Evolutionary conservation across 176 grass and related monocot species (phyloP).

Genomic region (Oropetium thomaeum): DNA sequence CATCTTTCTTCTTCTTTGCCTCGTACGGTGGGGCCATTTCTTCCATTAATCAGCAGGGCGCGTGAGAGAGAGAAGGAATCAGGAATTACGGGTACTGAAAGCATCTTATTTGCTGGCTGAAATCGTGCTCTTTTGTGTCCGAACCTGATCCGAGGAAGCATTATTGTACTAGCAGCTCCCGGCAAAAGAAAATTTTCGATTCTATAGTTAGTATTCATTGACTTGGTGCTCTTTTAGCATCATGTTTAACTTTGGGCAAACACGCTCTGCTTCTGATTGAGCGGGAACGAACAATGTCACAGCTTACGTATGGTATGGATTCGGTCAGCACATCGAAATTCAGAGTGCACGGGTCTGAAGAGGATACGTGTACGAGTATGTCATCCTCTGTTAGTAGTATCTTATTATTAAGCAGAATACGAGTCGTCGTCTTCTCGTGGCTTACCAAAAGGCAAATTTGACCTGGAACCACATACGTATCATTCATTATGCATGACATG

Average conservation of each 20-base stretch:
- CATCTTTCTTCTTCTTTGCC: neutral
- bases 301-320: neutral
- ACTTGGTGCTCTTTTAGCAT: slow-evolving; percentile 14
- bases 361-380: neutral
- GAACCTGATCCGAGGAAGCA: slow-evolving; percentile 10
- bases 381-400: too few species aligned
- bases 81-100: slow-evolving; percentile 1
- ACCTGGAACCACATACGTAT: neutral
- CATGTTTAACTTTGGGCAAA: neutral
- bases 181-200: slow-evolving; percentile 1
- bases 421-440: neutral
- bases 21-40: neutral
- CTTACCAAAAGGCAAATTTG: neutral
- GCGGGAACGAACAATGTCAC: neutral
- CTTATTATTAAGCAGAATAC: neutral
- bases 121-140: neutral
- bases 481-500: too few species aligned
- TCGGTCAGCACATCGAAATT: slow-evolving; percentile 9
- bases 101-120: slow-evolving; percentile 16
- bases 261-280: neutral
- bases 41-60: too few species aligned
- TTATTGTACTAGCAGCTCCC: neutral
- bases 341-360: neutral
- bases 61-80: too few species aligned
- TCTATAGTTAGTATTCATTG: neutral